These are phyloP conservation scores for Lepidium africanum DNA, from an alignment of 345 rosid species.

Conservation along the genomic window DNA sequence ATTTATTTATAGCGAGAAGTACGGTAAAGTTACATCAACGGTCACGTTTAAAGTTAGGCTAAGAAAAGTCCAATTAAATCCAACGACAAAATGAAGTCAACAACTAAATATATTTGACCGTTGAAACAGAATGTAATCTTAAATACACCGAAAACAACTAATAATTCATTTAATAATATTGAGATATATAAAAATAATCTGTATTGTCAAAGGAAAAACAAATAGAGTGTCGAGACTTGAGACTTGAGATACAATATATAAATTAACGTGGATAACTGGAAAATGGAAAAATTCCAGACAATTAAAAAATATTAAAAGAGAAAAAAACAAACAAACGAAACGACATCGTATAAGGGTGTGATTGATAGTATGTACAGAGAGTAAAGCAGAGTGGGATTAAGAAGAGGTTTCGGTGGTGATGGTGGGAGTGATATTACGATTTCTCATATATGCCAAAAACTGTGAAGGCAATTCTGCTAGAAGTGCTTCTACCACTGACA, in stretches of 20 bases:
- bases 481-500: conserved; percentile 73
- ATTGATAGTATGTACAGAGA: conserved; percentile 10
- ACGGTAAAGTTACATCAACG: conserved; percentile 1
- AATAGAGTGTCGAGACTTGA: conserved; percentile 9
- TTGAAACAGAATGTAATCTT: not conserved
- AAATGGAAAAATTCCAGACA: conserved; percentile 20
- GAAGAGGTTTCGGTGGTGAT: not conserved
- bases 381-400: not conserved
- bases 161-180: not conserved
- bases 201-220: not conserved
- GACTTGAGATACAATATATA: not conserved
- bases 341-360: conserved; percentile 12
- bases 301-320: not conserved
- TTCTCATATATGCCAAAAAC: conserved; percentile 69
- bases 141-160: not conserved
- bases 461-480: conserved; percentile 84
- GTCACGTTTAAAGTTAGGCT: not conserved
- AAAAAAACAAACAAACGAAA: not conserved
- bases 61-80: conserved; percentile 17
- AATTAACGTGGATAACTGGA: conserved; percentile 15
- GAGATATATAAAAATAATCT: not conserved
- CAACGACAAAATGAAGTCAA: not conserved
- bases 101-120: conserved; percentile 14
- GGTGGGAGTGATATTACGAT: conserved; percentile 55
- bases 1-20: not conserved